phyloP scores from a whole-genome alignment of 2,329 filamentous ascomycete species.

The Teratosphaeriaceae sp. region DNA sequence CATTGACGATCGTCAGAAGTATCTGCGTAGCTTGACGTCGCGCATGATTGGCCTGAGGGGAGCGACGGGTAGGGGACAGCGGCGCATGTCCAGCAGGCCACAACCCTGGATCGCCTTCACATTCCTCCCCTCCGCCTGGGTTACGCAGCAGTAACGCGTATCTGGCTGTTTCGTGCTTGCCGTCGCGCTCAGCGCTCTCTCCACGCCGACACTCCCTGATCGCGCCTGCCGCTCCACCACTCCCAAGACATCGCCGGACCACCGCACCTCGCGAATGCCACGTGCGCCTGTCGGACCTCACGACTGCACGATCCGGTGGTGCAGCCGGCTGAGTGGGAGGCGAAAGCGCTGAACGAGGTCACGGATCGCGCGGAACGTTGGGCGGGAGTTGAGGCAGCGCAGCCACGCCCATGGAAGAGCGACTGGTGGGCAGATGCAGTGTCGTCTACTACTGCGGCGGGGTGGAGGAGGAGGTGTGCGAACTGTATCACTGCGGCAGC shows the following conservation, averaged over 20 bases:
- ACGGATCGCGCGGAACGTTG: not conserved
- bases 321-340: not conserved
- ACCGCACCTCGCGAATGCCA: constrained; percentile 1
- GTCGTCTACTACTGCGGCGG: constrained; percentile 27
- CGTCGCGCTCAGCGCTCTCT: too few species aligned
- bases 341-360: not conserved
- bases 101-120: too few species aligned
- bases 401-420: constrained; percentile 21
- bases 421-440: constrained; percentile 20
- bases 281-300: not conserved
- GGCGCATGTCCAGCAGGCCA: too few species aligned
- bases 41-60: too few species aligned
- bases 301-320: not conserved
- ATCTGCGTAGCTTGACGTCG: too few species aligned
- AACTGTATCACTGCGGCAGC: constrained; percentile 16
- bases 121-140: too few species aligned
- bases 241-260: not conserved
- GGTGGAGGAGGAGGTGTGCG: constrained; percentile 16
- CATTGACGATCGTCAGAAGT: too few species aligned
- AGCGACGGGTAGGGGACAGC: too few species aligned
- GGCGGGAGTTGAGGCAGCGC: not conserved
- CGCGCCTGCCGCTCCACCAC: not conserved
- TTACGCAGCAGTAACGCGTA: too few species aligned
- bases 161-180: too few species aligned
- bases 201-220: too few species aligned